These are phyloP conservation scores for Thalassiosira sp. DNA, from an alignment of 352 stramenopile species.

Conservation along the genomic window DNA sequence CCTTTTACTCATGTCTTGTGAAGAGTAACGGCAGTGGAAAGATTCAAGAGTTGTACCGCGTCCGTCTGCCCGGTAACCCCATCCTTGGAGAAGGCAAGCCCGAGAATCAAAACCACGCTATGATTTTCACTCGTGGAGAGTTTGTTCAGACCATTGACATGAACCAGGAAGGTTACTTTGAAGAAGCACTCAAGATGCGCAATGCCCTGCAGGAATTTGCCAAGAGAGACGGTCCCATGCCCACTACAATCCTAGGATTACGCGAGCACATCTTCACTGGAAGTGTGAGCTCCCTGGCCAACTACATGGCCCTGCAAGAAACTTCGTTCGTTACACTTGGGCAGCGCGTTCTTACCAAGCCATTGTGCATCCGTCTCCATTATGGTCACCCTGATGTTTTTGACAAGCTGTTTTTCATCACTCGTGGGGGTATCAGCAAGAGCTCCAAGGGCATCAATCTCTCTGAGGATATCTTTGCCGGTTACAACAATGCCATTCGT, in stretches of 20 bases:
- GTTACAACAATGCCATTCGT: constrained; percentile 98
- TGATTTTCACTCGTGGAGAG: constrained; percentile 98
- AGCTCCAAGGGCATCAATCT: constrained; percentile 99
- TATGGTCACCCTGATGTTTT: constrained; percentile 99
- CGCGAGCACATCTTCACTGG: constrained; percentile 99
- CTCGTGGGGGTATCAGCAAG: constrained; percentile 97
- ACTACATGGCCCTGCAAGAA: constrained; percentile 99
- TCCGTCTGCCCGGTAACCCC: constrained; percentile 96
- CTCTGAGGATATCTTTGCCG: constrained; percentile 99
- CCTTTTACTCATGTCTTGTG: constrained; percentile 97
- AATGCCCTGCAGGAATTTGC: constrained; percentile 98
- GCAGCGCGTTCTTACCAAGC: constrained; percentile 94
- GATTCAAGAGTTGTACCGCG: constrained; percentile 94
- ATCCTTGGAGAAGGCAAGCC: constrained; percentile 98
- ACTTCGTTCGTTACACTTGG: constrained; percentile 98
- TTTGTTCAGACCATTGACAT: constrained; percentile 99
- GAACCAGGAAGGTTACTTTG: constrained; percentile 99
- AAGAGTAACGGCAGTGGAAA: constrained; percentile 87
- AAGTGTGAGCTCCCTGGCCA: constrained; percentile 96
- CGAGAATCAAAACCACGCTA: constrained; percentile 99
- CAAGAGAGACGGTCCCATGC: constrained; percentile 81
- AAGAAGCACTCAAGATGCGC: constrained; percentile 98
- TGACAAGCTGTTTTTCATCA: constrained; percentile 99
- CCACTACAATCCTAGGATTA: constrained; percentile 95
- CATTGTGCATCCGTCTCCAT: constrained; percentile 95